Percentiles rank a stretch among this genome's conserved stretches.
These are phyloP conservation scores for Tolypocladium nubicola DNA, from an alignment of 2,329 filamentous ascomycete genomes.

Conservation along the genomic window DNA sequence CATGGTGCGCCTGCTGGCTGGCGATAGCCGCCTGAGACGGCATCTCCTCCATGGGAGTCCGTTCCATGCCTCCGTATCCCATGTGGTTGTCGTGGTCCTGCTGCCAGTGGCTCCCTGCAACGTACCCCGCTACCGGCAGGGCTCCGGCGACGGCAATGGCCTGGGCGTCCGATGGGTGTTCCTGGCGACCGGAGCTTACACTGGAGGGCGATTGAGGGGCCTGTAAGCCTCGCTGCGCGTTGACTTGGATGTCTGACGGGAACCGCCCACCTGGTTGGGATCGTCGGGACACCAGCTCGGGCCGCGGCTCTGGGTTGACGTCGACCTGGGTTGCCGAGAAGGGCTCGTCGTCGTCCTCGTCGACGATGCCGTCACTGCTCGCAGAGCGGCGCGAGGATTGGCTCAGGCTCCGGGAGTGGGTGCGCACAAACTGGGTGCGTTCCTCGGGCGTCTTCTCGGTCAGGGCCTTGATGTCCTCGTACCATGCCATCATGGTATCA, in stretches of 20 bases:
- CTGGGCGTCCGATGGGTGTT: constrained; percentile 39
- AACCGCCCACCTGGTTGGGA: constrained; percentile 93
- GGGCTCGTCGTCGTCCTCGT: constrained; percentile 58
- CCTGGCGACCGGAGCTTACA: constrained; percentile 55
- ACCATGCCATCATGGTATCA: constrained; percentile 97
- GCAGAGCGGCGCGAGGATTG: constrained; percentile 49
- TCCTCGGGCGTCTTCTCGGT: constrained; percentile 85
- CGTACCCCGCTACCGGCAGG: constrained; percentile 27
- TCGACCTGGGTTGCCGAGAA: constrained; percentile 40
- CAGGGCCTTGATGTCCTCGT: constrained; percentile 80
- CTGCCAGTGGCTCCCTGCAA: constrained; percentile 18
- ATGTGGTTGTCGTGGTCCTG: constrained; percentile 16
- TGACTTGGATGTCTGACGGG: constrained; percentile 84
- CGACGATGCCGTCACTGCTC: constrained; percentile 70
- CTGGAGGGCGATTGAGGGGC: constrained; percentile 71
- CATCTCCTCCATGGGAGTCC: constrained; percentile 34
- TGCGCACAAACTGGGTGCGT: constrained; percentile 75
- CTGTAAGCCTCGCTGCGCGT: constrained; percentile 68
- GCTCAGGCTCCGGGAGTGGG: constrained; percentile 69
- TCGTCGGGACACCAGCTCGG: constrained; percentile 48
- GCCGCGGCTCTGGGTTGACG: constrained; percentile 35
- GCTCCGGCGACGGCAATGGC: constrained; percentile 48
- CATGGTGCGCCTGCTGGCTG: constrained; percentile 37
- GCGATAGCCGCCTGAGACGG: constrained; percentile 40
- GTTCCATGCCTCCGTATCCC: constrained; percentile 35